phyloP scores from a whole-genome alignment of 2,329 filamentous ascomycete species.

The Cladophialophora immunda region DNA sequence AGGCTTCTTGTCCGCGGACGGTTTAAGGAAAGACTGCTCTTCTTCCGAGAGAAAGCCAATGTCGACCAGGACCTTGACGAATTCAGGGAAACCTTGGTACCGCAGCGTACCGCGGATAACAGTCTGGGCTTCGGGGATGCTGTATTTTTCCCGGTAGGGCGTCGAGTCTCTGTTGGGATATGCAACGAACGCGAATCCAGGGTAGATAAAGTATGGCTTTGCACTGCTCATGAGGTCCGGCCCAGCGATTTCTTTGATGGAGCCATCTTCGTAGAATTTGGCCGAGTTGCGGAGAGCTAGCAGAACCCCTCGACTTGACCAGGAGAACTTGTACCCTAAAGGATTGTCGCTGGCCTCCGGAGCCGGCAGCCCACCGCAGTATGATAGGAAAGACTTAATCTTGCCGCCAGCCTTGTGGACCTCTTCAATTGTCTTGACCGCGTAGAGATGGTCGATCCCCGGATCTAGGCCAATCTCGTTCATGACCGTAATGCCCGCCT shows the following conservation, averaged over 20 bases:
- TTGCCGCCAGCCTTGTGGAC: slow-evolving; percentile 90
- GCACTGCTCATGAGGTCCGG: slow-evolving; percentile 83
- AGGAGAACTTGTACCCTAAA: slow-evolving; percentile 91
- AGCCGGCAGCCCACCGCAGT: slow-evolving; percentile 81
- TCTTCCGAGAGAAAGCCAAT: slow-evolving; percentile 86
- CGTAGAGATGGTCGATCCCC: slow-evolving; percentile 60
- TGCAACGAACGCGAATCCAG: slow-evolving; percentile 86
- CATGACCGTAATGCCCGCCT: slow-evolving; percentile 94
- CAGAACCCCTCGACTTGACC: slow-evolving; percentile 82
- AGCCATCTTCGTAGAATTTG: slow-evolving; percentile 79
- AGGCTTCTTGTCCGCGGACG: slow-evolving; percentile 55
- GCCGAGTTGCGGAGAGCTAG: slow-evolving; percentile 87
- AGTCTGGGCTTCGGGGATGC: slow-evolving; percentile 89
- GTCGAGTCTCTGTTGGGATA: slow-evolving; percentile 95
- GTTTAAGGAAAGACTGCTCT: slow-evolving; percentile 65
- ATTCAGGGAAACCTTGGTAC: slow-evolving; percentile 89
- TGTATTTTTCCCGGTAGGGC: slow-evolving; percentile 85
- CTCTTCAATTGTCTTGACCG: slow-evolving; percentile 85
- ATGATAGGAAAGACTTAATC: slow-evolving; percentile 81
- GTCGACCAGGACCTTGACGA: slow-evolving; percentile 86
- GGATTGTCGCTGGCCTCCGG: slow-evolving; percentile 77
- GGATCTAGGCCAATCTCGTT: slow-evolving; percentile 84
- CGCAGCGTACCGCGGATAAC: slow-evolving; percentile 85
- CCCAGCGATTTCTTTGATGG: slow-evolving; percentile 65
- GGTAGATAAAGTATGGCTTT: slow-evolving; percentile 91